Evolutionary conservation across 2,329 filamentous ascomycete genomes (phyloP).

Genomic region (Ceratocystis diversiconidia): DNA sequence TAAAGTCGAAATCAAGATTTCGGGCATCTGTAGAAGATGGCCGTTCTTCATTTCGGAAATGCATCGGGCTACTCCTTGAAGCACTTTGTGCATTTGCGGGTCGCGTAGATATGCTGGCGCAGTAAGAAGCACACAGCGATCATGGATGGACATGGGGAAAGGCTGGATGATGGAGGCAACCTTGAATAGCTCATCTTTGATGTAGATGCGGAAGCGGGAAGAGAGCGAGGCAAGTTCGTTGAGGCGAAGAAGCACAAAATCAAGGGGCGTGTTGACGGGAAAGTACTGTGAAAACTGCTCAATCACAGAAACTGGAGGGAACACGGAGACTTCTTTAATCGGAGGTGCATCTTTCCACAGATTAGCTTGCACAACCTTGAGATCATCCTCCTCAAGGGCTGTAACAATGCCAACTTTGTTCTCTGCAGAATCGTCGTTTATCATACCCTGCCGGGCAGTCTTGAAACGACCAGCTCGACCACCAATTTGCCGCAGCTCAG

Average conservation of each 20-base stretch:
- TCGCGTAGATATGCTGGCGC: constrained; percentile 51
- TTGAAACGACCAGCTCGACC: constrained; percentile 81
- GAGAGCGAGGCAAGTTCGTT: constrained; percentile 52
- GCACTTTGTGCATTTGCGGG: constrained; percentile 31
- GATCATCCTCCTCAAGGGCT: constrained; percentile 57
- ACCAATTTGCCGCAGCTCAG: constrained; percentile 88
- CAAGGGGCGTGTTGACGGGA: constrained; percentile 64
- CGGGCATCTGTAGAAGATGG: constrained; percentile 54
- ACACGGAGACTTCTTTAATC: constrained; percentile 56
- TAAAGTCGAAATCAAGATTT: constrained; percentile 58
- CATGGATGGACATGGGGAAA: constrained; percentile 52
- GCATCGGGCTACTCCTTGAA: constrained; percentile 52
- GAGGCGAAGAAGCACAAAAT: constrained; percentile 65
- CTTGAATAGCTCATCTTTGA: constrained; percentile 43
- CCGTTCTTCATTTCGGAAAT: constrained; percentile 55
- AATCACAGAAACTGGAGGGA: constrained; percentile 55
- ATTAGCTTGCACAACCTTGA: constrained; percentile 44
- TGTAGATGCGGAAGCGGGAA: constrained; percentile 51
- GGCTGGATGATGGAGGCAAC: constrained; percentile 64
- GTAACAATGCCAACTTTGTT: constrained; percentile 61
- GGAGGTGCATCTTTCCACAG: constrained; percentile 51
- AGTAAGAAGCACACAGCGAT: constrained; percentile 45
- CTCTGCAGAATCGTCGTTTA: constrained; percentile 19
- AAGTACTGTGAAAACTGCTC: constrained; percentile 72
- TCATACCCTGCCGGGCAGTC: constrained; percentile 45